Evolutionary conservation across 2,329 filamentous ascomycete species (phyloP), one percentile per base, ranked within the genome.

Genomic region (Metarhizium rileyi): DNA sequence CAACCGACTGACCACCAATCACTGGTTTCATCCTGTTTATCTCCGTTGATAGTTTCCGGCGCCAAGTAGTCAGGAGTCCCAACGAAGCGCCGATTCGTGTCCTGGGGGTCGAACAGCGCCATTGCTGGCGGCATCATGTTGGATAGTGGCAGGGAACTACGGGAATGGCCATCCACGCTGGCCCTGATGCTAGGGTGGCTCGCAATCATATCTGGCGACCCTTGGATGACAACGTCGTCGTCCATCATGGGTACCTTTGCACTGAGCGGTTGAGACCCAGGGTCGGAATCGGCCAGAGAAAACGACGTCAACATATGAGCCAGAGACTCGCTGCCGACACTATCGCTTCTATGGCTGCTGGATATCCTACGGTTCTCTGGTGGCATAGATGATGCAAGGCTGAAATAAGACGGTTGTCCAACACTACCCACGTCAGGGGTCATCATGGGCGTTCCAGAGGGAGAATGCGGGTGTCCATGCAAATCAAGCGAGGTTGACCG

Each of bases 1-100:
- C 94, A 98, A 1, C 93, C 93, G n/a, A 98, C 77, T 22, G 93
- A 97, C 93, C 93, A 98, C 93, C 93, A 98, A 81, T 98, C 93
- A 63, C 93, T 97, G 57, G 91, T 93, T 66, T 97, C 91, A 61
- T 98, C 93, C 66, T 98, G 93, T 2, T 91, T 90, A 56, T 90
- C 83, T 46, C 94, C 93, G 56, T 89, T 90, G 62, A 98, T 95
- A 0, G 94, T 98, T 64, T 98, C 94, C 0, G 93, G 93, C 0
- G 93, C 93, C 14, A 98, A 78, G 63, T 98, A 98, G 66, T 98
- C 93, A 0, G 93, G 93, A 0, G 93, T 98, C 28, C 93, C 93
- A 8, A 98, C 93, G 59, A 98, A 98, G 36, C 89, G 84, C 48
- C 93, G 82, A 62, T 88, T 91, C 53, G 83, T 94, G 61, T 98